These are phyloP conservation scores for Neurospora sp. DNA, from an alignment of 495 filamentous ascomycete species.

Conservation along the genomic window DNA sequence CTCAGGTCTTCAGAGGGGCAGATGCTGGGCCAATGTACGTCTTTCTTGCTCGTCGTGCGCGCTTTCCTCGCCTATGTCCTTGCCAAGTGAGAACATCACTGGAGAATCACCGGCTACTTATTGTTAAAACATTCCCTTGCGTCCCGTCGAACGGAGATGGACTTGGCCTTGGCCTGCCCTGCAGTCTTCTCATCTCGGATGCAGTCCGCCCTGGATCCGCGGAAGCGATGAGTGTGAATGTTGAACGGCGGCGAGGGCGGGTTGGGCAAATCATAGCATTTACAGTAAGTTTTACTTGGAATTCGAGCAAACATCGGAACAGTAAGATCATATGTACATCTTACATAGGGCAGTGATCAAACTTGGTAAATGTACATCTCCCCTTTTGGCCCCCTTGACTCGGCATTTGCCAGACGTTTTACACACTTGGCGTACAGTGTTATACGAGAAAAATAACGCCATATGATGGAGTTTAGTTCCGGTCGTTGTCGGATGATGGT, in stretches of 20 bases:
- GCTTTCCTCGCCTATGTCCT: background rate
- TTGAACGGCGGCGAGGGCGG: background rate
- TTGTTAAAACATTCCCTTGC: background rate
- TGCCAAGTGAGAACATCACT: background rate
- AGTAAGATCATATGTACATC: background rate
- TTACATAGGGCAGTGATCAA: background rate
- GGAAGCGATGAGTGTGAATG: background rate
- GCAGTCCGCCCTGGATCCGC: background rate
- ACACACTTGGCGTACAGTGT: background rate
- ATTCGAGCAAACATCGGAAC: background rate
- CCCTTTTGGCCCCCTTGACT: background rate
- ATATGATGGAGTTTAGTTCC: background rate
- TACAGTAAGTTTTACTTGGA: background rate
- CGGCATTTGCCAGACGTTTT: background rate
- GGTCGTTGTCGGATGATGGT: background rate
- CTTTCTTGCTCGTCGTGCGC: background rate
- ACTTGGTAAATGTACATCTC: background rate
- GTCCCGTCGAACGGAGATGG: background rate
- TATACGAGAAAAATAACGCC: background rate
- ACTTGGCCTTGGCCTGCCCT: background rate
- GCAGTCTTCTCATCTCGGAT: slow-evolving; percentile 2
- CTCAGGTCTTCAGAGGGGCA: background rate
- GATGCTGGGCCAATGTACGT: background rate
- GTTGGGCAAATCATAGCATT: background rate
- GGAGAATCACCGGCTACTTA: background rate